Percentiles rank a stretch among this genome's conserved stretches.
Conservation (phyloP, 1,139 yeast species). For the Candida pseudoviswanathii region DNA sequence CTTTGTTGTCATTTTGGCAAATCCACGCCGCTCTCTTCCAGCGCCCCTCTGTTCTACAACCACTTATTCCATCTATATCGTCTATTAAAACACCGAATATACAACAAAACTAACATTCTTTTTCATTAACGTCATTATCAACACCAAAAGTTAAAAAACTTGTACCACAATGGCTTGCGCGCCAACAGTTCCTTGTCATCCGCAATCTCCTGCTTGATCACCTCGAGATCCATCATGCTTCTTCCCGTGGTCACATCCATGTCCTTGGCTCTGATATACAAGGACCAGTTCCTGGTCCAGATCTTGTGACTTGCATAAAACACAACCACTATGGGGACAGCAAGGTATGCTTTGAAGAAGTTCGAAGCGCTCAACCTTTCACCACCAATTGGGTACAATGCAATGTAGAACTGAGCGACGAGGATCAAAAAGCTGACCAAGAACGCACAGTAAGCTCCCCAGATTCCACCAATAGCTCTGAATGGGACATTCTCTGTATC, state of each 20-base stretch:
- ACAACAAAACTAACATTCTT: neutral
- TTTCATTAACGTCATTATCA: neutral
- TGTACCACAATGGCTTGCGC: conserved; percentile 19
- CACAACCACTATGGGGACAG: conserved; percentile 28
- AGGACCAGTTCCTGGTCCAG: conserved; percentile 27
- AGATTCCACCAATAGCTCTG: conserved; percentile 29
- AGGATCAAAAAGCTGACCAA: conserved; percentile 31
- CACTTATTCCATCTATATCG: neutral
- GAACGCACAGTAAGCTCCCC: conserved; percentile 37
- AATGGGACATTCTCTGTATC: conserved; percentile 26
- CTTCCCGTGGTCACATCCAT: conserved; percentile 39
- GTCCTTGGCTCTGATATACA: conserved; percentile 24
- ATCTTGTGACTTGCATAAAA: conserved; percentile 31
- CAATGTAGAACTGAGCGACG: conserved; percentile 37
- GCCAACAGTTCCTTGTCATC: conserved; percentile 16
- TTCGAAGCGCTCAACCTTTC: conserved; percentile 25
- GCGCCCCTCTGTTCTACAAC: neutral
- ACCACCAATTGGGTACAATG: conserved; percentile 29
- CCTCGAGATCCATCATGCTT: conserved; percentile 28
- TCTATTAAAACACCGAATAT: neutral
- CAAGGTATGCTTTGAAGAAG: conserved; percentile 34
- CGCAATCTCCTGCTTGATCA: conserved; percentile 24
- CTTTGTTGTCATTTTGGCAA: neutral
- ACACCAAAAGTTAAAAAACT: conserved; percentile 27
- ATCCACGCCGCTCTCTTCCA: neutral